A percentile compares a stretch with the other conserved stretches of the same genome.
Conservation (phyloP, 257 asterid genomes). For the Verbascum thapsus region DNA sequence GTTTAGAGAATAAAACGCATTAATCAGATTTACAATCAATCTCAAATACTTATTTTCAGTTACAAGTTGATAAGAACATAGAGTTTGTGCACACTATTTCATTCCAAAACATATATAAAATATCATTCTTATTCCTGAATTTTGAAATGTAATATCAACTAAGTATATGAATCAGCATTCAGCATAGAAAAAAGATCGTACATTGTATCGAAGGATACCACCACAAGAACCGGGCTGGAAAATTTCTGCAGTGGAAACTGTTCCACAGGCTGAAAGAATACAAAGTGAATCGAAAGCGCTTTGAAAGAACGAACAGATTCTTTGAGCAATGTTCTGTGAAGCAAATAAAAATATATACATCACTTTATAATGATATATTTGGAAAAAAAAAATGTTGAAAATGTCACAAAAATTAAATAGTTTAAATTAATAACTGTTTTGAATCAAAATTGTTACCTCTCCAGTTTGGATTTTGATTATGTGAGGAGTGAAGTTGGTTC, state of each 20-base stretch:
- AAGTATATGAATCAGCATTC: neutral
- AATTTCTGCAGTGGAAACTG: conserved; percentile 31
- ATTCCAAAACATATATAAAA: no score
- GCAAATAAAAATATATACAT: neutral
- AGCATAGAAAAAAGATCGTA: conserved; percentile 12
- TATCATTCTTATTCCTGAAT: no score
- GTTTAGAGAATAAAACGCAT: no score
- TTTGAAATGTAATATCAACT: neutral
- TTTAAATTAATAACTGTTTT: neutral
- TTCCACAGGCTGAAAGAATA: conserved; percentile 38
- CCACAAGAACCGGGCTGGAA: conserved; percentile 27
- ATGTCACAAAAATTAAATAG: neutral
- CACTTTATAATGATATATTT: neutral
- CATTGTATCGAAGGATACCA: conserved; percentile 33
- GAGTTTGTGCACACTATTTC: no score
- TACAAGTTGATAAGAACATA: no score
- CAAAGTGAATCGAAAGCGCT: conserved; percentile 34
- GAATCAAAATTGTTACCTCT: conserved; percentile 35
- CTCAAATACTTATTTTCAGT: no score
- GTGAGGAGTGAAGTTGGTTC: conserved; percentile 36
- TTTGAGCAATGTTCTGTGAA: conserved; percentile 37
- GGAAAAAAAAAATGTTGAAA: neutral
- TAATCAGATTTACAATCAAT: no score
- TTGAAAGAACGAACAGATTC: conserved; percentile 31
- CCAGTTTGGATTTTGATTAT: conserved; percentile 28